phyloP scores from a whole-genome alignment of 306 rosid species.

The Vigna unguiculata region DNA sequence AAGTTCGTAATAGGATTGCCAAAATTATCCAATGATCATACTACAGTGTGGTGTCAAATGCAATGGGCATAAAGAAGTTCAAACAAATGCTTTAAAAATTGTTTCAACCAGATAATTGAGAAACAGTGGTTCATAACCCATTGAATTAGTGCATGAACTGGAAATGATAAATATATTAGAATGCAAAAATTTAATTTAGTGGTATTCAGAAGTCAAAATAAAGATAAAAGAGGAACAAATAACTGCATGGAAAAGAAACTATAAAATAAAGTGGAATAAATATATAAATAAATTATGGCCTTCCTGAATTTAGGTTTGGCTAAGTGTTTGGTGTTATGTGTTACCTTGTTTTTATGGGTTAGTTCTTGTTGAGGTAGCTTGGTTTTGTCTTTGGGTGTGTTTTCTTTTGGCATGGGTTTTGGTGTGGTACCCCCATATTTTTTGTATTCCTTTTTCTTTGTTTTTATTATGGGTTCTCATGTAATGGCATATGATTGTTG shows the following conservation, averaged over 20 bases:
- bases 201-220: not conserved
- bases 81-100: not conserved
- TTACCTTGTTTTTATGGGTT: no score
- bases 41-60: not conserved
- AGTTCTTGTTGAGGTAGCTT: no score
- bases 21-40: not conserved
- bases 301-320: no score
- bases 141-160: not conserved
- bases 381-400: no score
- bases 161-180: not conserved
- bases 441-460: no score
- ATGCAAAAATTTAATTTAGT: not conserved
- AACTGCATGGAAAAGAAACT: not conserved
- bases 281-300: not conserved
- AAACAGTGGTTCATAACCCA: not conserved
- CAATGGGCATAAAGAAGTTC: not conserved
- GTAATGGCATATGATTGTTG: no score
- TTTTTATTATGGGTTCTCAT: no score
- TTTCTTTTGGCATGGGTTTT: no score
- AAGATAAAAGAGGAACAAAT: not conserved
- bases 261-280: not conserved
- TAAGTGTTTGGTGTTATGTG: no score
- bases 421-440: no score
- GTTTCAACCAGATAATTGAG: not conserved
- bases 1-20: not conserved